A percentile compares a stretch with the other conserved stretches of the same genome.
Evolutionary conservation across 192 early-diverging fungal species (phyloP).

Genomic region (Thoreauomyces humboldtii): DNA sequence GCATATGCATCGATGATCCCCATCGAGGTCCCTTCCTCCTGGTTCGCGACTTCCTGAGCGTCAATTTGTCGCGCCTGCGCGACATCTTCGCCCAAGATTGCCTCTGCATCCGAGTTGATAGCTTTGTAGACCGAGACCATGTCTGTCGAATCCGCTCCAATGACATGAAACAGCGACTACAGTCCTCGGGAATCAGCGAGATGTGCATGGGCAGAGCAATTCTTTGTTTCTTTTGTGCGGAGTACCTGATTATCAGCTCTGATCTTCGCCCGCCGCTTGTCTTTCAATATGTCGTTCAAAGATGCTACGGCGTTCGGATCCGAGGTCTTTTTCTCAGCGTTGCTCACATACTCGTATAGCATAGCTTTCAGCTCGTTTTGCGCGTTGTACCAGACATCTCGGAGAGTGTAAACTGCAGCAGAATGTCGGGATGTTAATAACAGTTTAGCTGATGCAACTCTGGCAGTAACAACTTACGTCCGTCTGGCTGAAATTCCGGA

Average conservation of each 20-base stretch:
- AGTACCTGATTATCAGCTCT: slow-evolving; percentile 9
- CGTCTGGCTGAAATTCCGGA: slow-evolving; percentile 4
- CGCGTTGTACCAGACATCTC: slow-evolving; percentile 48
- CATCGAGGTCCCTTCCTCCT: slow-evolving; percentile 15
- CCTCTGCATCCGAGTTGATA: slow-evolving; percentile 12
- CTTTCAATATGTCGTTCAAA: slow-evolving; percentile 47
- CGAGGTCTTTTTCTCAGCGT: slow-evolving; percentile 16
- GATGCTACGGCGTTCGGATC: slow-evolving; percentile 32
- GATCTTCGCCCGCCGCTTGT: slow-evolving; percentile 27
- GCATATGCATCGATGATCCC: slow-evolving; percentile 68
- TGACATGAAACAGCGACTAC: slow-evolving; percentile 14
- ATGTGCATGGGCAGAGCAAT: too few species aligned
- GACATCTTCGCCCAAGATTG: background rate
- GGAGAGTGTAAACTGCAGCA: slow-evolving; percentile 39
- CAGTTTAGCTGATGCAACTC: background rate
- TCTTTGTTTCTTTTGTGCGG: too few species aligned
- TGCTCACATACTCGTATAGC: slow-evolving; percentile 53
- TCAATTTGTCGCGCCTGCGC: background rate
- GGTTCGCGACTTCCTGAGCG: background rate
- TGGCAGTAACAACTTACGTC: slow-evolving; percentile 1
- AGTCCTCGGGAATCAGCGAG: too few species aligned
- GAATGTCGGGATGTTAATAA: background rate
- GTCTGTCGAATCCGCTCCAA: slow-evolving; percentile 6
- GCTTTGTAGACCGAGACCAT: slow-evolving; percentile 6
- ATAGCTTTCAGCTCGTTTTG: slow-evolving; percentile 58